Base-by-base conservation (phyloP, 495 filamentous ascomycete species). In the Penicillium ucsense region DNA sequence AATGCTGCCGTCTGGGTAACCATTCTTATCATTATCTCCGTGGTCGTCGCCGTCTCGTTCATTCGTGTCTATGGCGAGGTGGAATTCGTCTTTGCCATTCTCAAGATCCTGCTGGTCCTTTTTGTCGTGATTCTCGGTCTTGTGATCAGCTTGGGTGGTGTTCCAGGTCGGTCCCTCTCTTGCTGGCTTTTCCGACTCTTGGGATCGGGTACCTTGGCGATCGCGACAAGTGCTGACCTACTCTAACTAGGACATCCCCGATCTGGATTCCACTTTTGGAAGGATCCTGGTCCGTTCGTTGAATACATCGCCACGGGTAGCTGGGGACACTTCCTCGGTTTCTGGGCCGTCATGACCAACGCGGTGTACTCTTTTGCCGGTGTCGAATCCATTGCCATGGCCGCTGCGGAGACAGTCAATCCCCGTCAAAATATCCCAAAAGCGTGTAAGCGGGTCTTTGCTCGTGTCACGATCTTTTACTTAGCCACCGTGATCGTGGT, bases 281-380 rank as follows among this genome's bases (percentile, higher is more conserved):
- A 70, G 41, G 49, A 70, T 9, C 73, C 75, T 0, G 76, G 76
- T 0, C 70, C 72, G 0, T 74, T 79, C 43, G 68, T 74, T 20
- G 65, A 76, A 43, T 70, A 73, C 45, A 65, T 75, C 9, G 57
- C 61, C 1, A 55, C 54, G 3, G 70, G 68, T 0, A 55, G 56
- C 1, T 63, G 52, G 62, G 70, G 68, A 1, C 56, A 57, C 2
- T 81, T 82, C 11, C 63, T 81, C 4, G 79, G 78, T 0, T 83
- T 77, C 55, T 81, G 77, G 76, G 67, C 68, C 20, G 76, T 79
- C 32, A 73, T 81, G 65, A 78, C 65, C 5, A 78, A 73, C 39
- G 78, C 78, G 8, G 76, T 80, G 4, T 83, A 79, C 60, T 72
- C 69, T 0, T 83, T 79, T 48, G 70, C 77, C 1, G 79, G 78